Base-by-base conservation (phyloP, 441 rosid genomes). In the Brassica balearica region DNA sequence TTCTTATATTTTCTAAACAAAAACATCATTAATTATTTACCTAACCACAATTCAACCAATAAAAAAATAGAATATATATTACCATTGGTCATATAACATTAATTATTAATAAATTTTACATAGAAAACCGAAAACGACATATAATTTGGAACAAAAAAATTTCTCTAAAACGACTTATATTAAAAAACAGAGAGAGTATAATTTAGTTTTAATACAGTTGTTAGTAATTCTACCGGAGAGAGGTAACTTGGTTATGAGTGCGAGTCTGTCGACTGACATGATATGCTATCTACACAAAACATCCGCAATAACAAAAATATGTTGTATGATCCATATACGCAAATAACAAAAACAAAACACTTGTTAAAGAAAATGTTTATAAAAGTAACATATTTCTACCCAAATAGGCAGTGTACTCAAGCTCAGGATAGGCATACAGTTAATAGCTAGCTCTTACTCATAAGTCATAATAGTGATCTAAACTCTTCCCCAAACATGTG, bases 201-300 rank as follows among this genome's bases (percentile, higher is more conserved):
- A 43, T 46, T 46, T 14, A 66, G 56, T 20, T 66, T 11, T 10
- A 11, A 10, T 19, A 38, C 29, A 10, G 10, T 65, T 65, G 48
- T 17, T 19, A 5, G 51, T 36, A 17, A 65, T 36, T 36, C 51
- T 17, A 36, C 27, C 8, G 19, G 55, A 14, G 53, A 32, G 46
- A 8, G 46, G 55, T 38, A 5, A 19, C 69, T 65, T 43, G 34
- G 56, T 41, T 66, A 22, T 66, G 56, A 66, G 70, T 22, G 22
- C 58, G 19, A 67, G 19, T 11, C 3, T 41, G 32, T 20, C 55
- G 8, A 53, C 59, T 53, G 59, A 7, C 61, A 19, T 66, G 70
- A 3, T 41, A 66, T 41, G 51, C 53, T 10, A 32, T 38, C 29
- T 66, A 63, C 11, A 53, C 59, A 53, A 53, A 51, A 53, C 19